Evolutionary conservation across 768 basidiomycete species (phyloP).

Genomic region (Termitomyces heimii): DNA sequence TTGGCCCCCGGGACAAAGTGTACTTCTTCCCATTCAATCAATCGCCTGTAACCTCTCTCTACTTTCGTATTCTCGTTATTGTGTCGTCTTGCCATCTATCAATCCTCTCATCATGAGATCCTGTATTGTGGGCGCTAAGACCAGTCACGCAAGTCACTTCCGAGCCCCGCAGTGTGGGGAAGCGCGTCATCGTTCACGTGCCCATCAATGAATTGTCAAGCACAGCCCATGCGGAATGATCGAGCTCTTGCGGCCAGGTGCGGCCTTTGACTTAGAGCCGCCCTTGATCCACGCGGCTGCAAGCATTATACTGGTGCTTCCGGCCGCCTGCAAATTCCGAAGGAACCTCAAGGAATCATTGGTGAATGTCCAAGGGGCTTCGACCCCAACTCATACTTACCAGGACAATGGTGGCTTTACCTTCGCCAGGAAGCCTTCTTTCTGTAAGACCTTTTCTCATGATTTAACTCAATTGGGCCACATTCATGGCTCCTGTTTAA

Average conservation of each 20-base stretch:
- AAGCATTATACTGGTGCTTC: background rate
- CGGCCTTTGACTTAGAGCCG: background rate
- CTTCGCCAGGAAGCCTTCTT: background rate
- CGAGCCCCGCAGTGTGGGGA: conserved; percentile 3
- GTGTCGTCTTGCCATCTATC: background rate
- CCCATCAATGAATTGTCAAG: background rate
- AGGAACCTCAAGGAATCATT: too few relatives aligned
- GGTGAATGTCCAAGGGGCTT: too few relatives aligned
- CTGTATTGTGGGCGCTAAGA: background rate
- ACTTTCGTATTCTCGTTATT: background rate
- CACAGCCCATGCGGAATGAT: background rate
- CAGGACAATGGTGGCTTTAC: background rate
- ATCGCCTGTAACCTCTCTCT: background rate
- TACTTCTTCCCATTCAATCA: background rate
- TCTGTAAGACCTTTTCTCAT: background rate
- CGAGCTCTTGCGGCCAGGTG: background rate
- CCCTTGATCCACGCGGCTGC: background rate
- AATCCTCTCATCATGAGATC: background rate
- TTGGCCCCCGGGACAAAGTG: background rate
- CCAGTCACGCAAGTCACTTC: background rate
- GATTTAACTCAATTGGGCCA: background rate
- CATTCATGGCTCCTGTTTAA: background rate
- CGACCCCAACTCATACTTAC: too few relatives aligned
- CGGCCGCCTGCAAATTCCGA: background rate
- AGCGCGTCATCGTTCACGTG: conserved; percentile 10